These are phyloP conservation scores for Pseudogymnoascus sp. DNA, from an alignment of 2,329 filamentous ascomycete genomes.

Conservation along the genomic window DNA sequence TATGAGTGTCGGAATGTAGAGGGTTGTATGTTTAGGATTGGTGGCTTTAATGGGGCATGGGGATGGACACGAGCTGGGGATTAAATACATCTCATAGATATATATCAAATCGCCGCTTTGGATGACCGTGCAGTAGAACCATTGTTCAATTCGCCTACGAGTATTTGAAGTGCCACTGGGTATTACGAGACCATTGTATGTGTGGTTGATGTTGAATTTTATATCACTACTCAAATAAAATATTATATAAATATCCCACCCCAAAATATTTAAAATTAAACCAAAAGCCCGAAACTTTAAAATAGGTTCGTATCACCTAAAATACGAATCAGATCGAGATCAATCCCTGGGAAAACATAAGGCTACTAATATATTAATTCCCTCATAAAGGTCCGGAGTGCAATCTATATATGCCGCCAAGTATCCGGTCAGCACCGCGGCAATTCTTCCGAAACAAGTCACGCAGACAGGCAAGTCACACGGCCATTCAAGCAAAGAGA, in stretches of 20 bases:
- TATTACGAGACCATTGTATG: not conserved
- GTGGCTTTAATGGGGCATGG: not conserved
- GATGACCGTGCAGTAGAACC: not conserved
- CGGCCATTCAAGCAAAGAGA: not conserved
- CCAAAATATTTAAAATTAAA: not conserved
- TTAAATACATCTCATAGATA: not conserved
- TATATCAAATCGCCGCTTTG: not conserved
- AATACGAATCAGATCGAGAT: not conserved
- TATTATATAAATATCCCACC: not conserved
- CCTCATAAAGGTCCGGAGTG: not conserved
- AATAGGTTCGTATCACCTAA: not conserved
- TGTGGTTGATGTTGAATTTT: not conserved
- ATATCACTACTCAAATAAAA: not conserved
- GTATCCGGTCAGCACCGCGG: not conserved
- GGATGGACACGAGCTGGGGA: not conserved
- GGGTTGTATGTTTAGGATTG: not conserved
- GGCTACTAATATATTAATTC: not conserved
- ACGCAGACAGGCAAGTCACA: not conserved
- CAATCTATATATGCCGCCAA: slow-evolving; percentile 5
- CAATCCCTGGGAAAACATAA: not conserved
- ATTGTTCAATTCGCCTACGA: not conserved
- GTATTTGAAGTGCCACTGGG: not conserved
- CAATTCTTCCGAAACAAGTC: not conserved
- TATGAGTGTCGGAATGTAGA: not conserved
- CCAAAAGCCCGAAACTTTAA: not conserved